A percentile compares a stretch with the other conserved stretches of the same genome.
phyloP scores from a whole-genome alignment of 2,329 filamentous ascomycete species.

The Botryotinia narcissicola region DNA sequence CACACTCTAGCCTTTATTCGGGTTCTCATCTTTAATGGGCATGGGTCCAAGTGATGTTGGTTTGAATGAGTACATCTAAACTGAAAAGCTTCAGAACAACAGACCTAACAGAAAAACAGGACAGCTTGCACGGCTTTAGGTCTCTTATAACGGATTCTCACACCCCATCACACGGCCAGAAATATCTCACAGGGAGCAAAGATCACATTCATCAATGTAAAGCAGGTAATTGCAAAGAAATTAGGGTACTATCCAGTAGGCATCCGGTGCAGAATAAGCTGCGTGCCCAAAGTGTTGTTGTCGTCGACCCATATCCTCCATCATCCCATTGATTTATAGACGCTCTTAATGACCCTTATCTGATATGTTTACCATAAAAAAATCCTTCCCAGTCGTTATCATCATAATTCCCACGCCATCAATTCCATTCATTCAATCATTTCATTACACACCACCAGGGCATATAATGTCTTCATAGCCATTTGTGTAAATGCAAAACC shows the following conservation, averaged over 20 bases:
- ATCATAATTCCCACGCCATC: not conserved
- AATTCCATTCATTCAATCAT: not conserved
- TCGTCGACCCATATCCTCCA: not conserved
- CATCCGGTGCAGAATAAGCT: conserved; percentile 9
- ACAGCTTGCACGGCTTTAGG: not conserved
- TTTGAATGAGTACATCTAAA: not conserved
- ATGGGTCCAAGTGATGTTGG: accelerated
- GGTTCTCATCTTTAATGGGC: not conserved
- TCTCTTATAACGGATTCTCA: not conserved
- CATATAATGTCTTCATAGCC: conserved; percentile 1
- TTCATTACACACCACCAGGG: conserved; percentile 15
- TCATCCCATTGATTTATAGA: not conserved
- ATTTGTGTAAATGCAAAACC: not conserved
- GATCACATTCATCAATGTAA: no score
- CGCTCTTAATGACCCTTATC: not conserved
- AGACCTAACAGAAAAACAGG: not conserved
- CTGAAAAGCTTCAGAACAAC: not conserved
- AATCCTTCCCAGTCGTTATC: not conserved
- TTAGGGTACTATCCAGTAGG: conserved; percentile 12
- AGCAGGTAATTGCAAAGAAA: not conserved
- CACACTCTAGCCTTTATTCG: not conserved
- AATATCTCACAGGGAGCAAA: no score
- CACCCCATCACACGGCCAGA: not conserved
- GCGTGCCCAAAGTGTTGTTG: conserved; percentile 1
- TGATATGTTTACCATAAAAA: not conserved